Base-by-base conservation (phyloP, 148 eudicot species). In the Limonium bicolor region DNA sequence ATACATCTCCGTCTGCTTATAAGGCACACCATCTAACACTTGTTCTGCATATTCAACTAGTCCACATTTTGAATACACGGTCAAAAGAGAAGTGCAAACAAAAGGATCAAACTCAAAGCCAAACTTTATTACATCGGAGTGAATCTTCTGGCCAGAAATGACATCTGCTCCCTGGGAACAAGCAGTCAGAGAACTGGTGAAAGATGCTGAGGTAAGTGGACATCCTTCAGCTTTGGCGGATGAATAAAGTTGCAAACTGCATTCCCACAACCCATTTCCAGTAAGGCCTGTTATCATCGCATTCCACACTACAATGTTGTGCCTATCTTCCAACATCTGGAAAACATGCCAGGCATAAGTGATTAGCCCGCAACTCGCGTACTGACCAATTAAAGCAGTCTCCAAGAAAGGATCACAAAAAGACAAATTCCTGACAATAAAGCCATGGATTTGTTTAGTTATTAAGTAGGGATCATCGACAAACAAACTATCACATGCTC, bases 31-130 rank as follows among this genome's bases (percentile, higher is more conserved):
- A 48, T 38, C 9, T 48, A 72, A 72, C 19, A 67, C 54, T 40
- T 26, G 37, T 20, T 67, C 44, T 5, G 66, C 60, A 46, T 52
- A 54, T 59, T 59, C 58, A 27, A 72, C 30, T 11, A 55, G 31
- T 48, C 73, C 62, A 41, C 63, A 63, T 46, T 46, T 72, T 8
- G 66, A 43, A 53, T 72, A 72, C 62, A 72, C 55, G 15, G 69
- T 63, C 27, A 72, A 41, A 18, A 72, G 66, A 47, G 78, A 67
- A 25, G 78, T 72, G 43, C 66, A 47, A 36, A 47, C 64, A 60
- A 67, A 72, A 2, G 73, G 58, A 24, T 72, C 78, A 27, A 18
- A 21, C 32, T 55, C 42, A 20, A 67, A 72, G 20, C 64, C 78
- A 17, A 47, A 31, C 51, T 72, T 72, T 21, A 63, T 28, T 18